Evolutionary conservation across 73 alveolate genomes (phyloP), one percentile per base, ranked within the genome.

Genomic region (Paramecium tetraurelia): DNA sequence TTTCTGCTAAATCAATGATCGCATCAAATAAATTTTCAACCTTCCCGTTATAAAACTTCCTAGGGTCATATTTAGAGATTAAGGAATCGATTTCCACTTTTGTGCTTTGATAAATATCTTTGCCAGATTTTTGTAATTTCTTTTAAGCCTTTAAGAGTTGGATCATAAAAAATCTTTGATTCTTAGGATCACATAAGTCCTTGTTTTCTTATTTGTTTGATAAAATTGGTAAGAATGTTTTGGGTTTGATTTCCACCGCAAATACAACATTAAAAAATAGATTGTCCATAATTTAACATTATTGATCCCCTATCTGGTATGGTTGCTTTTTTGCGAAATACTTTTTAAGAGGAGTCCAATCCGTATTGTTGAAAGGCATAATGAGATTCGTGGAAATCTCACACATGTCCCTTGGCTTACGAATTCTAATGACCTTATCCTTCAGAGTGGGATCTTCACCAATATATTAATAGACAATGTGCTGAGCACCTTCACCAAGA

Each of bases 201-300:
- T 44, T 44, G 20, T 80, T 43, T 72, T 36, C 57, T 80, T 80
- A 80, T 80, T 80, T 80, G 18, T 44, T 48, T 0, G 90, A 41
- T 18, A 80, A 35, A 31, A 80, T 80, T 18, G 90, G 90, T 46
- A 80, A 80, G 43, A 44, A 80, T 43, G 90, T 80, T 46, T 80
- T 80, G 3, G 90, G 90, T 80, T 80, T 80, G 22, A 80, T 24
- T 48, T 80, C 90, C 27, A 80, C 57, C 46, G 90, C 75, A 80
- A 80, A 44, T 7, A 31, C 90, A 18, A 48, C 70, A 48, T 80
- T 46, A 41, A 43, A 41, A 24, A 44, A 48, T 21, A 80, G 44
- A 48, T 80, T 80, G 33, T 80, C 90, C 90, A 80, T 80, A 35
- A 80, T 80, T 80, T 80, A 59, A 48, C 90, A 41, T 80, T 80